Percentiles rank a stretch among this genome's conserved stretches.
Conservation (phyloP, 495 filamentous ascomycete species). For the Penicillium cataractarum region DNA sequence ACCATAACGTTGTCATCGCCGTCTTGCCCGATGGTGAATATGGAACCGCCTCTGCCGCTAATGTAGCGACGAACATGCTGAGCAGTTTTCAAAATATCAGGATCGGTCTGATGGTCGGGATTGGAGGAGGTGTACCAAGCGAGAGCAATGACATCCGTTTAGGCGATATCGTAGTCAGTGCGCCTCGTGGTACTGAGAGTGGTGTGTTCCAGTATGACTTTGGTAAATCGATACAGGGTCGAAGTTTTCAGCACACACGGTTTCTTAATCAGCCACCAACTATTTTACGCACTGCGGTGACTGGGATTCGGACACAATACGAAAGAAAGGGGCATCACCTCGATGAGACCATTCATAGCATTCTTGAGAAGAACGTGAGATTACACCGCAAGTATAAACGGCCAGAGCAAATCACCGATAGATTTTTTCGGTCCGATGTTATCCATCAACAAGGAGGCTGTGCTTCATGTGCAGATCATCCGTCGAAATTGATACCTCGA, state of each 20-base stretch:
- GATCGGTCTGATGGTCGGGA: slow-evolving; percentile 38
- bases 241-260: slow-evolving; percentile 27
- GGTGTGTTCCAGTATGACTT: slow-evolving; percentile 48
- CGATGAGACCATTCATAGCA: slow-evolving; percentile 21
- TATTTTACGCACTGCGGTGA: slow-evolving; percentile 24
- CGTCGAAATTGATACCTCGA: slow-evolving; percentile 30
- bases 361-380: slow-evolving; percentile 23
- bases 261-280: slow-evolving; percentile 39
- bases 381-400: slow-evolving; percentile 30
- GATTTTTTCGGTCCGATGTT: slow-evolving; percentile 34
- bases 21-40: slow-evolving; percentile 31
- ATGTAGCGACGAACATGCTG: slow-evolving; percentile 30
- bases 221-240: slow-evolving; percentile 30
- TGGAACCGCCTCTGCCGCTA: slow-evolving; percentile 12
- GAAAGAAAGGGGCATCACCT: slow-evolving; percentile 23
- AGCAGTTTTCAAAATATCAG: slow-evolving; percentile 37
- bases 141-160: slow-evolving; percentile 32
- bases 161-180: slow-evolving; percentile 47
- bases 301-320: slow-evolving; percentile 18
- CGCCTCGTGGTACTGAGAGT: slow-evolving; percentile 20
- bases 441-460: slow-evolving; percentile 27
- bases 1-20: slow-evolving; percentile 39
- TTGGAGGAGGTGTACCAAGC: slow-evolving; percentile 32
- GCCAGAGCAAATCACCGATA: slow-evolving; percentile 35
- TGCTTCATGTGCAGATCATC: slow-evolving; percentile 29